Base-by-base conservation (phyloP, 2,329 filamentous ascomycete species). In the Leptographium radiaticola region DNA sequence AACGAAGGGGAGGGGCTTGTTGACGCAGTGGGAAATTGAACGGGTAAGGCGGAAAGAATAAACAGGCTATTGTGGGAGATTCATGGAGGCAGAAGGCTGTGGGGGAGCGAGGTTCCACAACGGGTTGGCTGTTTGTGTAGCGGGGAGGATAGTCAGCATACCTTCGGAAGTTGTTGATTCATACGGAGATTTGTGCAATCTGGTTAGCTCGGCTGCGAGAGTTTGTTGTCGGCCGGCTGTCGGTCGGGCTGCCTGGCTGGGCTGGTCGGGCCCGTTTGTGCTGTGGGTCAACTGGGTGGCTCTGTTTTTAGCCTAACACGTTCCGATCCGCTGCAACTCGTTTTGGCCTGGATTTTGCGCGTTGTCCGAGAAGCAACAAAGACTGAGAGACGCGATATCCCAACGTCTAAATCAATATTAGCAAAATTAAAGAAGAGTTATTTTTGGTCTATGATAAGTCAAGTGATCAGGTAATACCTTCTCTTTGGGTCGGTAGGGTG, bases 151-250 rank as follows among this genome's bases (percentile, higher is more conserved):
- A 45, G 33, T 51, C 40, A 51, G 51, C 56, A 55, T 71, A 72
- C 70, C 70, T 73, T 73, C 58, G 67, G 63, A 54, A 71, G 67
- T 67, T 67, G 69, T 66, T 68, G 67, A 70, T 71, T 72, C 71
- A 73, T 73, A 63, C 65, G 69, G 53, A 46, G 34, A 18, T 46
- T 50, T 55, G 51, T 52, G 48, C 51, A 47, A 53, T 53, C 53
- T 50, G 34, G 49, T 34, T 56, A 54, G 56, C 53, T 49, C 48
- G 51, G 51, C 49, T 54, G 16, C 31, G 50, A 34, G 38, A 13
- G 36, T 20, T 48, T 43, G 48, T 42, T 40, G 47, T 38, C 47
- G 47, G 33, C 44, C 42, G 54, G 48, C 34, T 53, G 52, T 40
- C 40, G 52, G 52, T 42, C 49, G 53, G 46, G 46, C 46, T 49